Base-by-base conservation (phyloP, 805 yeast species). In the Scheffersomyces coipomensis region DNA sequence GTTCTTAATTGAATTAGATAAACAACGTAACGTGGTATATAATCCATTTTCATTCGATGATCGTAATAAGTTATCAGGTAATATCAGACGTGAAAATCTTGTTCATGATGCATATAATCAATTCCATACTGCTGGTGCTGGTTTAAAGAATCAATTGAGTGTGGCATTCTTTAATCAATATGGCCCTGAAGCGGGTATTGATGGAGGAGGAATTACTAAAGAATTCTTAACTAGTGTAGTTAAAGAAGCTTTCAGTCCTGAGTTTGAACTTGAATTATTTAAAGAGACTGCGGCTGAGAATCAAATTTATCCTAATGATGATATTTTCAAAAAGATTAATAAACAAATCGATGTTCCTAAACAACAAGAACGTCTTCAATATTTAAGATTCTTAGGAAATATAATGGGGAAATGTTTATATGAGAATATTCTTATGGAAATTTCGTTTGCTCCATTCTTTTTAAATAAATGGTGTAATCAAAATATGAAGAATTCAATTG, bases 181-280 rank as follows among this genome's bases (percentile, higher is more conserved):
- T 62, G 67, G 65, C 12, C 76, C 68, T 25, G 98, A 91, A 56
- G 88, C 83, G 0, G 99, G 99, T 1, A 84, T 91, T 31, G 99
- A 91, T 59, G 99, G 99, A 6, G 99, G 98, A 10, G 99, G 99
- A 1, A 68, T 91, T 18, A 90, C 97, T 0, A 90, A 91, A 57
- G 99, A 91, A 53, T 81, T 93, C 46, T 64, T 91, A 39, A 88
- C 91, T 2, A 70, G 83, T 36, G 81, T 88, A 0, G 78, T 83
- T 2, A 67, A 65, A 3, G 87, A 85, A 46, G 90, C 86, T 0
- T 87, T 91, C 51, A 63, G 68, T 9, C 65, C 69, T 0, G 33
- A 37, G 2, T 38, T 45, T 10, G 55, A 52, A 17, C 42, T 51
- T 15, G 43, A 51, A 21, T 58, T 73, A 29, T 73, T 75, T 55